Evolutionary conservation across 805 yeast genomes (phyloP).

Genomic region (Yarrowia keelungensis): DNA sequence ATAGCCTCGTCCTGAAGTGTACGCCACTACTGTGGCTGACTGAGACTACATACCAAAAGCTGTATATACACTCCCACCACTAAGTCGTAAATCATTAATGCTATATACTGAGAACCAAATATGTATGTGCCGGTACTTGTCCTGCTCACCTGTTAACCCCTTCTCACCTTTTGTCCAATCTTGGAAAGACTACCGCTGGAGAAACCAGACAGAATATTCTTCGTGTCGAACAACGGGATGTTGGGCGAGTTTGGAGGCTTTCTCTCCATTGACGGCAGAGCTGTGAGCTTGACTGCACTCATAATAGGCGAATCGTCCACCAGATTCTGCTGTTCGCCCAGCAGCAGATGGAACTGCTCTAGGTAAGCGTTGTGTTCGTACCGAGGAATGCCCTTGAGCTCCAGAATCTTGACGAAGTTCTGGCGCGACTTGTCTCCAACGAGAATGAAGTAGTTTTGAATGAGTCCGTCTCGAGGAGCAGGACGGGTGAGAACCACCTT

Average conservation of each 20-base stretch:
- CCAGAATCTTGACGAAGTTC: slow-evolving; percentile 71
- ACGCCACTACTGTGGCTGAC: too few relatives aligned
- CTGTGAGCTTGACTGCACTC: slow-evolving; percentile 30
- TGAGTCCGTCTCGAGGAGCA: slow-evolving; percentile 69
- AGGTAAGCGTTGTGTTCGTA: slow-evolving; percentile 52
- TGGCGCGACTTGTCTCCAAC: slow-evolving; percentile 67
- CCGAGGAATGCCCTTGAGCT: slow-evolving; percentile 62
- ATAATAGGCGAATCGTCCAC: slow-evolving; percentile 46
- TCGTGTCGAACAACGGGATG: slow-evolving; percentile 31
- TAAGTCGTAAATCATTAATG: slow-evolving; percentile 31
- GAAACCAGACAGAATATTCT: slow-evolving; percentile 28
- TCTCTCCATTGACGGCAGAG: slow-evolving; percentile 13
- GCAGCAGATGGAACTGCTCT: slow-evolving; percentile 53
- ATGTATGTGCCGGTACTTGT: too few relatives aligned
- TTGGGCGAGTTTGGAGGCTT: slow-evolving; percentile 31
- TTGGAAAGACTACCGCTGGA: slow-evolving; percentile 29
- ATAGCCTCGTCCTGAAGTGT: too few relatives aligned
- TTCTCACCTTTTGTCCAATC: slow-evolving; percentile 10
- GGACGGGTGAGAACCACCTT: slow-evolving; percentile 69
- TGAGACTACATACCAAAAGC: too few relatives aligned
- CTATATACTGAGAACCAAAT: slow-evolving; percentile 9
- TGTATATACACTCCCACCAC: background rate
- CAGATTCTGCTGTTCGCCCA: slow-evolving; percentile 51
- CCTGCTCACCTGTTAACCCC: background rate
- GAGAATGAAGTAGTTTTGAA: slow-evolving; percentile 68